Base-by-base conservation (phyloP, 1,139 yeast genomes). In the Yamadazyma mexicana region DNA sequence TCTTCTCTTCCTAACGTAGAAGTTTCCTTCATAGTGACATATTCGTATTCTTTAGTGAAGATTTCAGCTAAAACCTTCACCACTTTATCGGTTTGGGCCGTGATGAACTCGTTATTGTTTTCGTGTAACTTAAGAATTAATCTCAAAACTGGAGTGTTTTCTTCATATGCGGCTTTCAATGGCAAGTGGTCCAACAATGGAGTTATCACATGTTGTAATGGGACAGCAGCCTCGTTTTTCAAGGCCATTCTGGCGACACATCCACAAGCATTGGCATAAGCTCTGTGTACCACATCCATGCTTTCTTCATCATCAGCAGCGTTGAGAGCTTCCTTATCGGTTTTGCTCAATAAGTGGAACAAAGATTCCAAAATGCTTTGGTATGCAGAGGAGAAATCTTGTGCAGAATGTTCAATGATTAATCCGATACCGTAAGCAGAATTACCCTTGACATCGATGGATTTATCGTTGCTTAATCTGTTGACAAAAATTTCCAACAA, bases 361-460 rank as follows among this genome's bases (percentile, higher is more conserved):
- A 92, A 75, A 45, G 86, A 79, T 61, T 79, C 80, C 57, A 94
- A 75, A 43, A 91, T 78, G 35, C 79, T 73, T 49, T 81, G 83
- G 66, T 83, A 91, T 34, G 78, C 70, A 20, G 82, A 62, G 31
- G 84, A 69, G 50, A 83, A 75, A 58, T 84, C 87, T 47, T 69
- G 66, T 17, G 72, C 56, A 25, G 69, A 46, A 40, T 87, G 73
- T 64, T 81, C 83, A 48, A 89, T 72, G 45, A 89, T 67, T 48
- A 89, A 68, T 50, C 98, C 99, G 50, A 87, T 79, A 73, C 98
- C 98, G 59, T 88, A 92, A 14, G 98, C 97, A 41, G 98, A 94
- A 55, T 89, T 87, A 52, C 96, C 92, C 67, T 92, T 84, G 42
- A 89, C 98, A 59, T 89, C 96, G 51, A 86, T 74, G 20, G 94